Conservation (phyloP, 2,329 filamentous ascomycete genomes). For the Esteya vermicola region DNA sequence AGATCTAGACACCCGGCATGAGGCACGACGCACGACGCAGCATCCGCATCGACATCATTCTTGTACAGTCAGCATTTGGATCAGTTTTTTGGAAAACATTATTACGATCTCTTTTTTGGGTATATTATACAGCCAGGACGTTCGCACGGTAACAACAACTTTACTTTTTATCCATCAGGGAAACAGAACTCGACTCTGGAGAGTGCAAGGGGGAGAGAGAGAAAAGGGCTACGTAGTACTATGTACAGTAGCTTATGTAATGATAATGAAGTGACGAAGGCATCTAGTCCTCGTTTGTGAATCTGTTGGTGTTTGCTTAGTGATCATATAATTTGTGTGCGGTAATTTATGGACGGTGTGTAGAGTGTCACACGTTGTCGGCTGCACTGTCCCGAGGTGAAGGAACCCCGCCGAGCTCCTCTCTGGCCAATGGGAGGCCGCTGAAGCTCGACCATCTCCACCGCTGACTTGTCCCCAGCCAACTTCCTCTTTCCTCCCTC, state of each 20-base stretch:
- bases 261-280: slow-evolving; percentile 8
- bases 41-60: no score
- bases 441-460: slow-evolving; percentile 8
- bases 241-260: slow-evolving; percentile 1
- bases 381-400: slow-evolving; percentile 5
- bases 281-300: background rate
- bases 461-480: background rate
- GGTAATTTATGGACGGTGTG: slow-evolving; percentile 6
- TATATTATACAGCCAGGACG: background rate
- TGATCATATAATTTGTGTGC: slow-evolving; percentile 4
- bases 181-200: background rate
- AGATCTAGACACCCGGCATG: no score
- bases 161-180: background rate
- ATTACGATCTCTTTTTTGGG: background rate
- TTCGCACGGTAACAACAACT: background rate
- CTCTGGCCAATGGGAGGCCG: slow-evolving; percentile 5
- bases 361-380: background rate
- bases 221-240: background rate
- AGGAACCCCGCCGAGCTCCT: slow-evolving; percentile 1
- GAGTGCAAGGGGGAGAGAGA: background rate
- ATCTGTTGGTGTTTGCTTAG: background rate
- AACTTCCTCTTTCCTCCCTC: background rate
- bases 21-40: no score
- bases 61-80: background rate
- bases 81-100: background rate